Evolutionary conservation across 148 eudicot genomes (phyloP), one percentile per base, ranked within the genome.

Genomic region (Cornus kousa): DNA sequence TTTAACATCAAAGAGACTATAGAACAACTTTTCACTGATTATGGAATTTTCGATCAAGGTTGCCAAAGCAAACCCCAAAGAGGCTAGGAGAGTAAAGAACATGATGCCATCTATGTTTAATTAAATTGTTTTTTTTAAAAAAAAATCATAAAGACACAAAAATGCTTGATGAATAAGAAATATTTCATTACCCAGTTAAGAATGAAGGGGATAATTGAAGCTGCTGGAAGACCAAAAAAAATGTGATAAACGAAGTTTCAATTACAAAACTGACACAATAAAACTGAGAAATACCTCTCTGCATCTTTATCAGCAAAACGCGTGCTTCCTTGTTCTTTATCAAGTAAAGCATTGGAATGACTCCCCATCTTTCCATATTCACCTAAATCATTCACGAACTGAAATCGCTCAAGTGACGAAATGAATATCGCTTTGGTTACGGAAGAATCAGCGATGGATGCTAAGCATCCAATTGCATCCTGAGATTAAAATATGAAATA

Each of bases 401-500:
- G 83, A 86, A 89, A 85, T 62, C 88, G 90, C 84, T 86, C 82
- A 80, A 95, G 88, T 62, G 87, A 85, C 24, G 90, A 86, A 74
- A 83, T 73, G 65, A 93, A 87, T 57, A 91, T 86, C 57, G 81
- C 81, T 78, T 84, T 86, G 65, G 88, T 87, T 12, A 79, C 76
- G 0, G 91, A 81, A 79, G 97, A 80, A 80, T 90, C 90, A 43
- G 90, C 77, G 55, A 95, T 80, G 35, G 94, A 88, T 73, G 88
- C 89, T 86, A 93, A 77, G 85, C 92, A 88, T 67, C 82, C 80
- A 71, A 95, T 86, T 75, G 93, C 92, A 77, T 89, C 92, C 97
- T 94, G 92, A 73, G 66, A 79, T 35, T 69, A 43, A 67, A 65
- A 39, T 19, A 17, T 39, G 57, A n/a, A 82, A 67, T 9, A 75